Percentiles rank a stretch among this genome's conserved stretches.
phyloP scores from a whole-genome alignment of 2,329 filamentous ascomycete species.

The Scedosporium apiospermum region DNA sequence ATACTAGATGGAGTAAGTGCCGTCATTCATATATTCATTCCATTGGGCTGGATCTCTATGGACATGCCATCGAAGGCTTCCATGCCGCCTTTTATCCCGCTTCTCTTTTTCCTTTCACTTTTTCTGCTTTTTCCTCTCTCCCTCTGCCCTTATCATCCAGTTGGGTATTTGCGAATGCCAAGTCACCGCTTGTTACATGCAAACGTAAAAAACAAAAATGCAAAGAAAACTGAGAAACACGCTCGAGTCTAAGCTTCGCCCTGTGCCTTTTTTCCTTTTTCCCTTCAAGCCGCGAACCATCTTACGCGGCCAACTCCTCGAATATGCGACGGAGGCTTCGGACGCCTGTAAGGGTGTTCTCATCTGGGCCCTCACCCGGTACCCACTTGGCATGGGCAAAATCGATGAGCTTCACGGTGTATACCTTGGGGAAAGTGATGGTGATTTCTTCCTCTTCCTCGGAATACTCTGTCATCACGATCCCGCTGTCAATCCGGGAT shows the following conservation, averaged over 20 bases:
- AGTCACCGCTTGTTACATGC: not conserved
- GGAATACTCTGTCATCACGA: slow-evolving; percentile 35
- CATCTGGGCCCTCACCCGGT: slow-evolving; percentile 73
- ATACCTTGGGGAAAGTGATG: slow-evolving; percentile 41
- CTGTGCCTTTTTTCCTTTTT: not conserved
- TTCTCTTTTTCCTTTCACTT: not conserved
- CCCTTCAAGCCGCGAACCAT: not conserved
- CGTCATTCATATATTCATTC: too few relatives aligned
- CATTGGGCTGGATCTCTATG: too few relatives aligned
- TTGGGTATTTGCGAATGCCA: not conserved
- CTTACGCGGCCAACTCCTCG: slow-evolving; percentile 43
- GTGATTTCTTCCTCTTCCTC: slow-evolving; percentile 35
- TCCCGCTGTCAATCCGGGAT: slow-evolving; percentile 46
- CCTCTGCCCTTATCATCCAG: not conserved
- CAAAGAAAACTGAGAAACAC: not conserved
- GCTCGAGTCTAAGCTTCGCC: not conserved
- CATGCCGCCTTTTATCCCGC: not conserved
- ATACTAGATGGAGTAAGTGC: too few relatives aligned
- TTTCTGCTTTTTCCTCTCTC: not conserved
- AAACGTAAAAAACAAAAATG: not conserved
- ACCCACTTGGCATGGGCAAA: slow-evolving; percentile 89
- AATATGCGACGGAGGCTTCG: slow-evolving; percentile 64
- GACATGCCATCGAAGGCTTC: not conserved
- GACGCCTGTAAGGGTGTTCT: slow-evolving; percentile 71
- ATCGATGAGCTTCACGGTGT: slow-evolving; percentile 81